A percentile compares a stretch with the other conserved stretches of the same genome.
These are phyloP conservation scores for Chrysoporthe cubensis DNA, from an alignment of 2,329 filamentous ascomycete species.

Conservation along the genomic window DNA sequence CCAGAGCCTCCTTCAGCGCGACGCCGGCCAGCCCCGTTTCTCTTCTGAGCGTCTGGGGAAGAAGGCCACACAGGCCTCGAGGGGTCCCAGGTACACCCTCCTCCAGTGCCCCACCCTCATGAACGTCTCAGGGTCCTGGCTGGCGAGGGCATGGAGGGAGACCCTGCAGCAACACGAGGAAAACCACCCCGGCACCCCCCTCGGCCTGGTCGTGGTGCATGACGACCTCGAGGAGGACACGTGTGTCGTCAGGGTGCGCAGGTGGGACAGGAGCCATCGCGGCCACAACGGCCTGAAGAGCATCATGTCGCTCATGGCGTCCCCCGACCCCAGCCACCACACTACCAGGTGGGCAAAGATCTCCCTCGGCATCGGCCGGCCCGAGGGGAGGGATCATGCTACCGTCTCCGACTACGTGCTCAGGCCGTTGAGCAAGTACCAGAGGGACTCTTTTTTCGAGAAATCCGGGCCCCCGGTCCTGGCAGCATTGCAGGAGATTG, in stretches of 20 bases:
- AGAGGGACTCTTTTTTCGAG: constrained; percentile 56
- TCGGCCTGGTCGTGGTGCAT: constrained; percentile 76
- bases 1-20: constrained; percentile 49
- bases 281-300: constrained; percentile 80
- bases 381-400: constrained; percentile 65
- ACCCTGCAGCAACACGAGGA: constrained; percentile 45
- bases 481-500: constrained; percentile 51
- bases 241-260: constrained; percentile 67
- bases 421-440: constrained; percentile 60
- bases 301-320: constrained; percentile 55
- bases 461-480: constrained; percentile 57
- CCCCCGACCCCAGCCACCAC: constrained; percentile 40
- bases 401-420: constrained; percentile 81
- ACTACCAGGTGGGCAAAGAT: constrained; percentile 61
- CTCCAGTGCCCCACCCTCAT: constrained; percentile 79
- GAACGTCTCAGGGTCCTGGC: constrained; percentile 80
- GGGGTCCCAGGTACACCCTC: constrained; percentile 62
- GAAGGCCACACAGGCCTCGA: constrained; percentile 53
- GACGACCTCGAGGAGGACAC: constrained; percentile 81
- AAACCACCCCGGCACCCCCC: constrained; percentile 29
- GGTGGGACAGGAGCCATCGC: constrained; percentile 65
- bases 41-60: constrained; percentile 50
- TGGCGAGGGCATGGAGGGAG: constrained; percentile 68
- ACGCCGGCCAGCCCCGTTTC: constrained; percentile 52
- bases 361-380: constrained; percentile 86